Base-by-base conservation (phyloP, 495 filamentous ascomycete species). In the Jackrogersella multiformis region DNA sequence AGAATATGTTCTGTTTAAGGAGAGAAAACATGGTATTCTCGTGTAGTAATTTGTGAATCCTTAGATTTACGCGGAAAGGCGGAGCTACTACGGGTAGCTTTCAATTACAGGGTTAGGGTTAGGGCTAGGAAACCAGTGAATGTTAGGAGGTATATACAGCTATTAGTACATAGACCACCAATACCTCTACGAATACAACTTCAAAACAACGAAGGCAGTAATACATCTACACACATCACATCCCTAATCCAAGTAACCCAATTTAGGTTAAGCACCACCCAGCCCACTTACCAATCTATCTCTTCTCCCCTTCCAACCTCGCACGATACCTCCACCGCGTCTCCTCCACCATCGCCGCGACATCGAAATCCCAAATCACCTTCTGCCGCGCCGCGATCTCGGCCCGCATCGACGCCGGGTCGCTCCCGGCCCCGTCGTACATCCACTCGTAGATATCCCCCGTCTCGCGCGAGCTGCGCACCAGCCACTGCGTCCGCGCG, bases 401-500 rank as follows among this genome's bases (percentile, higher is more conserved):
- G 0, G 9, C 42, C 21, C 42, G 45, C 15, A 49, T 26, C 21
- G 30, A 30, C 1, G 9, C 24, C 0, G 45, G 24, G 24, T 49
- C 45, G 26, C 26, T 32, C 5, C 45, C 45, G n/a, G 13, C 16
- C 6, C 26, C n/a, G 5, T 13, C 24, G 5, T 49, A 30, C 45
- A 32, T 32, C 45, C 45, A 49, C 15, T 49, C 45, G n/a, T 49
- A 49, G 26, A 32, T 49, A 16, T 49, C 15, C 4, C 45, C 23
- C n/a, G 26, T 32, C 45, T 49, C 45, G 5, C 45, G 24, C 24
- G 45, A 49, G 7, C 45, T 49, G 5, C 45, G 23, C 24, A 49
- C 45, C 6, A 49, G 45, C 45, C 45, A 49, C n/a, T 49, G 45
- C 26, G 45, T 49, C 15, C 45, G 24, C 24, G 45, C 45, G 26